phyloP scores from a whole-genome alignment of 2,329 filamentous ascomycete genomes.

The Fonsecaea multimorphosa region DNA sequence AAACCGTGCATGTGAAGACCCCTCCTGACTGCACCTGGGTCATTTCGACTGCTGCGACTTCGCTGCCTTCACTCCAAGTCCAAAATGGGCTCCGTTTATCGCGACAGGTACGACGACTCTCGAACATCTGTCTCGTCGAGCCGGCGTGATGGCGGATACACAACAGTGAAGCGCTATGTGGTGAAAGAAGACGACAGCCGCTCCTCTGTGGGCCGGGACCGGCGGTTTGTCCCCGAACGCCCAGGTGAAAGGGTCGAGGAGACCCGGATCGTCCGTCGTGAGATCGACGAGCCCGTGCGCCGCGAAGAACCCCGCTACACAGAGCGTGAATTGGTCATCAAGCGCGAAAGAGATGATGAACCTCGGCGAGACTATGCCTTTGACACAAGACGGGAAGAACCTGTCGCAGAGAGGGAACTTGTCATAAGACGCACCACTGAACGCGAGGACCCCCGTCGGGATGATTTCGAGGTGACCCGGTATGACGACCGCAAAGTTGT shows the following conservation, averaged over 20 bases:
- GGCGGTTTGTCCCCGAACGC: constrained; percentile 52
- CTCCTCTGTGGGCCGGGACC: constrained; percentile 41
- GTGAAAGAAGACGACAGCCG: constrained; percentile 50
- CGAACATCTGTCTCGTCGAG: constrained; percentile 40
- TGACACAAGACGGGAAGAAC: constrained; percentile 45
- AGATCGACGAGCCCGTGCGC: constrained; percentile 42
- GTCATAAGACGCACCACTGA: constrained; percentile 55
- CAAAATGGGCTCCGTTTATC: constrained; percentile 41
- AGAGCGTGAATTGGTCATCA: constrained; percentile 37
- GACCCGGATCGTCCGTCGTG: constrained; percentile 55
- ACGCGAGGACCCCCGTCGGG: constrained; percentile 58
- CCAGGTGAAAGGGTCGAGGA: constrained; percentile 47
- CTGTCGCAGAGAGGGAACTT: constrained; percentile 49
- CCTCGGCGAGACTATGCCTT: constrained; percentile 43
- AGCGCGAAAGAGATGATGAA: constrained; percentile 34
- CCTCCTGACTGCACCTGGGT: neutral
- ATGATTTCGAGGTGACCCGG: constrained; percentile 43
- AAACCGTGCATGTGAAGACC: constrained; percentile 3
- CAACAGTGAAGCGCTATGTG: constrained; percentile 66
- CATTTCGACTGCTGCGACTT: neutral
- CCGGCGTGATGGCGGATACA: constrained; percentile 53
- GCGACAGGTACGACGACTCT: constrained; percentile 52
- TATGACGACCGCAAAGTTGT: constrained; percentile 49
- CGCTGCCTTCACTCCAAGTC: neutral
- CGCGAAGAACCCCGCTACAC: constrained; percentile 35